Evolutionary conservation across 1,284 basidiomycete species (phyloP), one percentile per base, ranked within the genome.

Genomic region (Cryptococcus jaspeensis): DNA sequence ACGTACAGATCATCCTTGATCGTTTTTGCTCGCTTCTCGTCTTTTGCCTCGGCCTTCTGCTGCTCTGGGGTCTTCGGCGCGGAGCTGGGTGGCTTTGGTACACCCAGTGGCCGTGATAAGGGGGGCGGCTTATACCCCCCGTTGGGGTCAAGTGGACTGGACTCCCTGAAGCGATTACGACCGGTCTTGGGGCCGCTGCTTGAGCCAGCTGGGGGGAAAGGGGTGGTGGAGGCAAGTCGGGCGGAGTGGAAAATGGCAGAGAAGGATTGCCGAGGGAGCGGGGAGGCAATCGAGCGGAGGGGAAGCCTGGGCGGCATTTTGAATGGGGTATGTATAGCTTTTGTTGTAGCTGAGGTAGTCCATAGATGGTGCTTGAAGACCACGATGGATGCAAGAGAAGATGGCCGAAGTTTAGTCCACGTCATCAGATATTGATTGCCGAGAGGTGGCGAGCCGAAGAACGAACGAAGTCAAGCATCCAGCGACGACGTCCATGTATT

Each of bases 1-100:
- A 62, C 69, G 58, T 69, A 94, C 91, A 95, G 70, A 72, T 89
- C 87, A 65, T 84, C 81, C 51, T 90, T 80, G 70, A 92, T 87
- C 41, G 84, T 84, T 65, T 88, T 80, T 46, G 86, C 82, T 43
- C 83, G 83, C 43, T 90, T 86, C 64, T 84, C 81, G 69, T 92
- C 85, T 70, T 92, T 77, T 54, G 90, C 77, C 45, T 89, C 86
- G 52, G 85, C 84, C 59, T 84, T 82, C 59, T 80, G 83, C 58
- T 93, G 83, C n/a, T 81, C 78, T 81, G 85, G 84, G 32, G 86
- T 83, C 71, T 83, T 85, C 20, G 74, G 73, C 9, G 80, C 71
- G 1, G 84, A 82, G 7, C 80, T 82, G 1, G 87, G 90, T 20
- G 78, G 80, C 55, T 84, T 81, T 13, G 72, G 72, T 2, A 92